Evolutionary conservation across 2,329 filamentous ascomycete species (phyloP).

Genomic region (Leptographium wingfieldii): DNA sequence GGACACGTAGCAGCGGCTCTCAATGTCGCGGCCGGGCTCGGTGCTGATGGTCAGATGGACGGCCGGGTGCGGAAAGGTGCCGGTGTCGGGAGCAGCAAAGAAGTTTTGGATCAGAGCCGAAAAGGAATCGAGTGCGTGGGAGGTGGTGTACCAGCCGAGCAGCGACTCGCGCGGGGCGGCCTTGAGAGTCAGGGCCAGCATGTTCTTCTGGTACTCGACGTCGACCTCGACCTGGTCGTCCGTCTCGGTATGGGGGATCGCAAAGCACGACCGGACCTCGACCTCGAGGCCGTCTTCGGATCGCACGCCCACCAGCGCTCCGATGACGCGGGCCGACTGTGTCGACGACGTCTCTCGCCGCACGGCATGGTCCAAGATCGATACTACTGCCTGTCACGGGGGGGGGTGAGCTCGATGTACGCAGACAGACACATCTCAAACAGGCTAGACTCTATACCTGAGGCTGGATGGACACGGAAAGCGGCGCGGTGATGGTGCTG

Average conservation of each 20-base stretch:
- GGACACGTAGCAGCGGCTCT: constrained; percentile 88
- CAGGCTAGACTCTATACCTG: constrained; percentile 48
- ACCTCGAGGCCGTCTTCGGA: constrained; percentile 96
- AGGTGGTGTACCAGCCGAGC: constrained; percentile 97
- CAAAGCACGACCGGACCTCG: constrained; percentile 92
- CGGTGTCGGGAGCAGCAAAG: constrained; percentile 92
- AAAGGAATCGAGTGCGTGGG: constrained; percentile 94
- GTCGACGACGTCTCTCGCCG: constrained; percentile 64
- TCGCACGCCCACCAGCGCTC: constrained; percentile 82
- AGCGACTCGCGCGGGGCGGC: constrained; percentile 88
- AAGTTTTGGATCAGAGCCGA: constrained; percentile 99
- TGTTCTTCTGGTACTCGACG: constrained; percentile 99
- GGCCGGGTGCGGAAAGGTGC: constrained; percentile 94
- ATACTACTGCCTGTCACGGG: constrained; percentile 46
- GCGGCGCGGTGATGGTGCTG: constrained; percentile 76
- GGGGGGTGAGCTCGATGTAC: neutral
- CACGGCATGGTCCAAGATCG: constrained; percentile 85
- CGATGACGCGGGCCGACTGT: constrained; percentile 91
- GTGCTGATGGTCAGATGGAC: constrained; percentile 93
- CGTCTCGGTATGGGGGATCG: constrained; percentile 95
- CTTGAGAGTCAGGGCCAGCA: constrained; percentile 89
- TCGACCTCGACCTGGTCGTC: constrained; percentile 98
- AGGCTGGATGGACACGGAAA: constrained; percentile 89
- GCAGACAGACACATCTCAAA: no score
- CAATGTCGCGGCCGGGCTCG: constrained; percentile 75